Evolutionary conservation across 2,329 filamentous ascomycete species (phyloP), one percentile per base, ranked within the genome.

Genomic region (Metarhizium humberi): DNA sequence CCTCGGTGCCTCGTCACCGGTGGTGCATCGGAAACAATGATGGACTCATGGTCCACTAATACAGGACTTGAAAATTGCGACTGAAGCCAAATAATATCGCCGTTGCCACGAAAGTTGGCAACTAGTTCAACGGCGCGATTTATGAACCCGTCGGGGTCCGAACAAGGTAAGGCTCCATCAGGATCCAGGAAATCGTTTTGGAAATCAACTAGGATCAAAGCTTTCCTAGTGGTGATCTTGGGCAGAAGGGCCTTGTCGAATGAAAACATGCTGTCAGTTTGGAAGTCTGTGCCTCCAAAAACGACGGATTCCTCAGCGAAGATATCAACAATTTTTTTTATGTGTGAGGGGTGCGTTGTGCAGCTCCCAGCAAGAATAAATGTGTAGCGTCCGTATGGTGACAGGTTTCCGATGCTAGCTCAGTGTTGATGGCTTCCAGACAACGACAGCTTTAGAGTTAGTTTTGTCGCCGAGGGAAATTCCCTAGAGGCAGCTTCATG

Each of bases 111-210:
- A 64, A 97, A 96, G 16, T 80, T 80, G 11, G 80, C 79, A 46
- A 86, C 84, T 2, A 97, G 75, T 6, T 78, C 71, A 20, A 84
- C 73, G 46, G 91, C 80, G 32, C 81, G 82, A 43, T 86, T 77
- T 48, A 94, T 69, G 58, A 92, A 89, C 10, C 82, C 81, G 4
- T 79, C 71, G 3, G 84, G 82, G 47, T 82, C 78, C 40, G 75
- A 74, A 52, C 92, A 81, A 13, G 84, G 79, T 20, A 96, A 71
- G 30, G 84, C 80, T 54, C 88, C 87, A 52, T 82, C 78, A 1
- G 81, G 72, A 6, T 82, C 78, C 56, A 95, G 73, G 64, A 97
- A 96, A 68, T 96, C 92, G 63, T 95, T 90, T 66, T 97, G 94
- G 40, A 95, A 81, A 64, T 96, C 92, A 60, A 96, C 78, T 18